phyloP scores from a whole-genome alignment of 352 stramenopile genomes.

The Globisporangium ultimum region DNA sequence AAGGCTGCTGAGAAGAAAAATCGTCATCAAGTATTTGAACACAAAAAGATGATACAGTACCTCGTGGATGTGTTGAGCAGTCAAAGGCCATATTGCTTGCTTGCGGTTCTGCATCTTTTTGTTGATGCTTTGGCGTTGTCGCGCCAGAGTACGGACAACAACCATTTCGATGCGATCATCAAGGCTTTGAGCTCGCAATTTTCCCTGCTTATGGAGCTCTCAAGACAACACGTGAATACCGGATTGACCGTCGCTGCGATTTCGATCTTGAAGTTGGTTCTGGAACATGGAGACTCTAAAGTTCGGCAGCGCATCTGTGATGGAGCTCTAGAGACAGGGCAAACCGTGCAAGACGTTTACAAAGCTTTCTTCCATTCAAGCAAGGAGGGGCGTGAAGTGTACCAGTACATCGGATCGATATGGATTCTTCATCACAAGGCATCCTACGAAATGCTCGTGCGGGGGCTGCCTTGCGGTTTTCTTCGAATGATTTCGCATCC shows the following conservation, averaged over 20 bases:
- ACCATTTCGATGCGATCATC: slow-evolving; percentile 69
- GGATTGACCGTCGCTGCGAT: slow-evolving; percentile 57
- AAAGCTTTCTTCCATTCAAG: slow-evolving; percentile 69
- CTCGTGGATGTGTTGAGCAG: slow-evolving; percentile 49
- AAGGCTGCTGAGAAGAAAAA: slow-evolving; percentile 51
- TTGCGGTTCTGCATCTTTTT: slow-evolving; percentile 62
- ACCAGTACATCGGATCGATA: slow-evolving; percentile 71
- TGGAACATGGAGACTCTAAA: slow-evolving; percentile 66
- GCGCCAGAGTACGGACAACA: slow-evolving; percentile 66
- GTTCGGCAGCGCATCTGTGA: slow-evolving; percentile 67
- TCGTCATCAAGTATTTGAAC: slow-evolving; percentile 55
- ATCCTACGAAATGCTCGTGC: slow-evolving; percentile 63
- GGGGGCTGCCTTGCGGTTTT: slow-evolving; percentile 68
- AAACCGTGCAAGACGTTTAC: slow-evolving; percentile 55
- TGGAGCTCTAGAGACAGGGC: slow-evolving; percentile 51
- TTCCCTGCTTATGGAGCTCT: slow-evolving; percentile 43
- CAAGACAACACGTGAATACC: slow-evolving; percentile 40
- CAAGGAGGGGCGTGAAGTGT: slow-evolving; percentile 55
- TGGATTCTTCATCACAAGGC: slow-evolving; percentile 75
- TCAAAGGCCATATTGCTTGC: slow-evolving; percentile 41
- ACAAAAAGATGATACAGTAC: slow-evolving; percentile 58
- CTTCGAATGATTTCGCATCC: slow-evolving; percentile 66
- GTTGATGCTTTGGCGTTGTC: slow-evolving; percentile 60
- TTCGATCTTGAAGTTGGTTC: slow-evolving; percentile 62
- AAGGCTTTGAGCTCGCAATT: slow-evolving; percentile 58